Base-by-base conservation (phyloP, 768 basidiomycete species). In the Exidia glandulosa region DNA sequence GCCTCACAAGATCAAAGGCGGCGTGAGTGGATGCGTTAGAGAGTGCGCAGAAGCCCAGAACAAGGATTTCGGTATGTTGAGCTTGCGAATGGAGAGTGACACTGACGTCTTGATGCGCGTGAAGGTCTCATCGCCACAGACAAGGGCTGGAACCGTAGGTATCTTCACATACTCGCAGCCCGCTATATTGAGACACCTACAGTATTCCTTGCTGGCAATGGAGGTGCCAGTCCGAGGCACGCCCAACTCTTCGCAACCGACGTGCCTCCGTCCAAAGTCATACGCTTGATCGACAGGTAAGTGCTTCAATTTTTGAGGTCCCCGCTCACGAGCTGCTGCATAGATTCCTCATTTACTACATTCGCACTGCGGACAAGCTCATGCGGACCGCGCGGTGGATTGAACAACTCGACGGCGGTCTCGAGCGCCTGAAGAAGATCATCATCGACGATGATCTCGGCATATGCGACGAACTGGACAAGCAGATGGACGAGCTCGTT, bases 31-130 rank as follows among this genome's bases (percentile, higher is more conserved):
- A 23, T 88, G 87, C 66, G 77, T 86, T 0, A 78, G 87, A 19
- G 87, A 88, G 67, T 90, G 87, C 61, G 87, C 87, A 0, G 87
- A 88, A 69, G 87, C 87, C 2, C 87, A 90, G 65, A 74, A 74
- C 13, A 86, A 82, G 66, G 86, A 88, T 68, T 90, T 88, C 64
- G 87, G 87, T 45, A 37, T 10, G 12, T 37, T 19, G 10, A 2
- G 36, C 12, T 19, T 12, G 10, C 19, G 36, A 37, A 10, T 37
- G 19, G 36, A 37, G 10, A 37, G 10, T 10, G 12, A 37, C 19
- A 37, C 36, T 12, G 10, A 12, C 10, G 10, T 45, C 16, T 19
- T 45, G 1, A 10, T 45, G 41, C 6, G 19, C 41, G 19, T 45
- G n/a, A n/a, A 45, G 41, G 41, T 13, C 70, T 88, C 37, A 88